Conservation (phyloP, 352 stramenopile species). For the Globisporangium okanoganense region DNA sequence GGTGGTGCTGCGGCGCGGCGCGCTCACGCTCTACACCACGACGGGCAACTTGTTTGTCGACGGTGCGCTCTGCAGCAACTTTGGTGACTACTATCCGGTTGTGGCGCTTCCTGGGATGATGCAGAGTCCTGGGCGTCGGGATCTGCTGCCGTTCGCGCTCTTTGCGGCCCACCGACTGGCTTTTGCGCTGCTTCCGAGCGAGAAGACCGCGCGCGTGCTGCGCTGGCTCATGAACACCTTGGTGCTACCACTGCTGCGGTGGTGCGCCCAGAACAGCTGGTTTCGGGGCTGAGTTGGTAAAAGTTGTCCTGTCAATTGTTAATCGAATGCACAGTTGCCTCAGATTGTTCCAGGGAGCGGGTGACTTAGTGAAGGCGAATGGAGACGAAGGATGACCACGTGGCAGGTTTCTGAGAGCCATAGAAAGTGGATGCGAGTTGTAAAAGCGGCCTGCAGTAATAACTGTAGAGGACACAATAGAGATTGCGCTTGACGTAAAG, state of each 20-base stretch:
- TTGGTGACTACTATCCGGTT: conserved; percentile 60
- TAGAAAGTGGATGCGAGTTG: conserved; percentile 1
- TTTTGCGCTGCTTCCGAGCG: conserved; percentile 48
- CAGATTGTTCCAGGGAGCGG: background rate
- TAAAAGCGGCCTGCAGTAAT: background rate
- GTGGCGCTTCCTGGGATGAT: conserved; percentile 16
- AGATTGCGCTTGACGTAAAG: background rate
- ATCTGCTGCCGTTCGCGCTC: conserved; percentile 41
- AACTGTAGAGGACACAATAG: background rate
- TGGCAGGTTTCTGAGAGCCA: background rate
- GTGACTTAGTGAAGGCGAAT: background rate
- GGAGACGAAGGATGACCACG: background rate
- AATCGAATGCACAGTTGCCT: background rate
- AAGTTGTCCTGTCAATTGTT: background rate
- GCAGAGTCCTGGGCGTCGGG: conserved; percentile 14
- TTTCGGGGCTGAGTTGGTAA: background rate
- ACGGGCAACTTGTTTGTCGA: conserved; percentile 66
- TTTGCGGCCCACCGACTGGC: conserved; percentile 45
- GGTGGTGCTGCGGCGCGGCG: conserved; percentile 20
- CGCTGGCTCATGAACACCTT: conserved; percentile 38
- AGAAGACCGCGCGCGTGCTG: conserved; percentile 36
- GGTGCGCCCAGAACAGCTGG: conserved; percentile 10
- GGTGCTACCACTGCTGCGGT: too few relatives aligned
- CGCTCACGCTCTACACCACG: conserved; percentile 62
- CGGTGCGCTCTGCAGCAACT: conserved; percentile 73